phyloP scores from a whole-genome alignment of 208 protist species.

The Wallacemonas rigidus region DNA sequence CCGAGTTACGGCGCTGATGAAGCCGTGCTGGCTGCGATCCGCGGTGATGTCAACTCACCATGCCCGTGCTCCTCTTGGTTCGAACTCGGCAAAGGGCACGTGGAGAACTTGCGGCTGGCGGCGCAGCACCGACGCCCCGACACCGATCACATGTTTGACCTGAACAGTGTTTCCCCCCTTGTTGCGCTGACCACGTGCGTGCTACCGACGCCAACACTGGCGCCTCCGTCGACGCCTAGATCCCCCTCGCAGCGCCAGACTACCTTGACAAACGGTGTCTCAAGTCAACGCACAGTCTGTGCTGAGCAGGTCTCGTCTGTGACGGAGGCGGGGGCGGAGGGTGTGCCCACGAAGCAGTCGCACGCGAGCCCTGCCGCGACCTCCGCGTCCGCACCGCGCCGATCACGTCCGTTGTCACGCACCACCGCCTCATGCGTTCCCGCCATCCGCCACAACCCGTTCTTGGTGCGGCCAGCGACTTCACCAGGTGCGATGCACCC shows the following conservation, averaged over 20 bases:
- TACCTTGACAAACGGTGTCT: neutral
- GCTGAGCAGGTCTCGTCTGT: too few relatives aligned
- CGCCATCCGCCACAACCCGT: conserved; percentile 7
- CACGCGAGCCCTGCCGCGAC: conserved; percentile 9
- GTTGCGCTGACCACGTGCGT: conserved; percentile 43
- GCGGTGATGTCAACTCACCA: conserved; percentile 22
- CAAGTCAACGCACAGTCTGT: neutral
- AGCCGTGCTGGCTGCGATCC: conserved; percentile 1
- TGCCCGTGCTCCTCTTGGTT: conserved; percentile 3
- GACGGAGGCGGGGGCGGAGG: too few relatives aligned
- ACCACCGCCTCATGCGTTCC: neutral
- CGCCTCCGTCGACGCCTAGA: too few relatives aligned
- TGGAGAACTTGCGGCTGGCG: conserved; percentile 13
- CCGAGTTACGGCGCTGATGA: too few relatives aligned
- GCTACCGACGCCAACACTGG: neutral
- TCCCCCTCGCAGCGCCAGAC: too few relatives aligned
- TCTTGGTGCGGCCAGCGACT: neutral
- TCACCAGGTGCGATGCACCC: too few relatives aligned
- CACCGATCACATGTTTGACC: conserved; percentile 42
- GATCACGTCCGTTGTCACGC: neutral
- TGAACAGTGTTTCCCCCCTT: conserved; percentile 45
- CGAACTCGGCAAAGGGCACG: conserved; percentile 9
- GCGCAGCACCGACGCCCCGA: conserved; percentile 34
- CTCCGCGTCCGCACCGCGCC: conserved; percentile 22
- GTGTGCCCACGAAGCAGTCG: neutral